Conservation (phyloP, 2,329 filamentous ascomycete genomes). For the Colletotrichum shisoi region DNA sequence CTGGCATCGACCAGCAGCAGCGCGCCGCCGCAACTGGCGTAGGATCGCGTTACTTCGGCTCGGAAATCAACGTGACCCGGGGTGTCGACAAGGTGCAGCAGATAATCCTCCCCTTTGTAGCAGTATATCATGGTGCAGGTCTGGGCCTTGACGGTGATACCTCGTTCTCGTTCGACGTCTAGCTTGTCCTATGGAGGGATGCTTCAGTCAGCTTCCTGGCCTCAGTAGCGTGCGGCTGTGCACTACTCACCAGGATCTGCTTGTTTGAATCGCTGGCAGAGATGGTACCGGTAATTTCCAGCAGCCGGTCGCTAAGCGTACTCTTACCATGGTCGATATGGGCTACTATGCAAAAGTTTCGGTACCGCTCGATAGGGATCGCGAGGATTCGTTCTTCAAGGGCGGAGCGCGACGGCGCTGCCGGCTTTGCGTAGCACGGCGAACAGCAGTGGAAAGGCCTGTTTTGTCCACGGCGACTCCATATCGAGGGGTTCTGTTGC, state of each 20-base stretch:
- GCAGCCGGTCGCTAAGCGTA: constrained; percentile 88
- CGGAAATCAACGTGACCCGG: constrained; percentile 98
- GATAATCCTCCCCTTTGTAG: constrained; percentile 83
- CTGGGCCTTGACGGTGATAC: constrained; percentile 98
- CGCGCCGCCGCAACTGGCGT: constrained; percentile 94
- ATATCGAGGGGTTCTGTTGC: not conserved
- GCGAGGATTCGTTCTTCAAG: constrained; percentile 70
- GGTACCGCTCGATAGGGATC: constrained; percentile 80
- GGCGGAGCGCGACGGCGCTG: constrained; percentile 45
- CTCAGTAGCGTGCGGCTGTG: not conserved
- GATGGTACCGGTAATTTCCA: constrained; percentile 95
- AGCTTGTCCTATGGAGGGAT: constrained; percentile 75
- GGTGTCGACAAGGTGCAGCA: constrained; percentile 94
- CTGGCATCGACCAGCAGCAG: constrained; percentile 93
- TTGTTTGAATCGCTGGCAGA: constrained; percentile 81
- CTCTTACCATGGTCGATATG: constrained; percentile 99
- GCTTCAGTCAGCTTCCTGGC: constrained; percentile 14
- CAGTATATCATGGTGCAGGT: constrained; percentile 98
- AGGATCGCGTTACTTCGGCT: constrained; percentile 93
- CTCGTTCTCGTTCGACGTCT: constrained; percentile 89
- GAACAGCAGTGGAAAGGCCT: constrained; percentile 21
- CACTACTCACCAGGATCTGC: constrained; percentile 74
- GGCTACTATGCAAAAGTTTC: constrained; percentile 98
- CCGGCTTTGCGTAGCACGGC: constrained; percentile 24
- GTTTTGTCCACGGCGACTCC: not conserved